A percentile compares a stretch with the other conserved stretches of the same genome.
phyloP scores from a whole-genome alignment of 164 flowering plant species.

The Platanus orientalis region DNA sequence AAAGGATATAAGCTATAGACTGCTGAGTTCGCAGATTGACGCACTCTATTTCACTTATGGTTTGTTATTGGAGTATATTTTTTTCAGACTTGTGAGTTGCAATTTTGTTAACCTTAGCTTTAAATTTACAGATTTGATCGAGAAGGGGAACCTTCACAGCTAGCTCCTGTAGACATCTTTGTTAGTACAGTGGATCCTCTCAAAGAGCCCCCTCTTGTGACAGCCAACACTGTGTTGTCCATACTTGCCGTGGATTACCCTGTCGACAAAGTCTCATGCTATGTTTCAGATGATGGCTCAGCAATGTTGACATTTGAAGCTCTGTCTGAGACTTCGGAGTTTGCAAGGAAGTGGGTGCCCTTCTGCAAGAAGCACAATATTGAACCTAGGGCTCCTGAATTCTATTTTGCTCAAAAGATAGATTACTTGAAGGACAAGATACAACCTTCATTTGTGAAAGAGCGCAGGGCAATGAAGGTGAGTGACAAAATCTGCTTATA shows the following conservation, averaged over 20 bases:
- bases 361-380: conserved; percentile 93
- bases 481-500: no score
- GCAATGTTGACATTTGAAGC: conserved; percentile 97
- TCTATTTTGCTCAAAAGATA: conserved; percentile 90
- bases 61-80: not conserved
- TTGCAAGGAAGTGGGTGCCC: conserved; percentile 98
- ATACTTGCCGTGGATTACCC: conserved; percentile 98
- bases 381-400: conserved; percentile 98
- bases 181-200: conserved; percentile 99
- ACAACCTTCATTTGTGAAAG: conserved; percentile 97
- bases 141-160: conserved; percentile 91
- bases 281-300: conserved; percentile 97
- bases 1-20: not conserved
- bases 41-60: not conserved
- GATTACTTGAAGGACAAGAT: conserved; percentile 95
- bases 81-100: not conserved
- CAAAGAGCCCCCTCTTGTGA: conserved; percentile 93
- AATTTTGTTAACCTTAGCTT: conserved; percentile 1
- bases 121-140: conserved; percentile 61
- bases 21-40: not conserved
- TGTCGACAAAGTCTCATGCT: conserved; percentile 96
- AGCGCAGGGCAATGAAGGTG: conserved; percentile 95
- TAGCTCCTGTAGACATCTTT: conserved; percentile 90
- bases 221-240: conserved; percentile 95
- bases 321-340: conserved; percentile 92